Base-by-base conservation (phyloP, 805 yeast genomes). In the Saturnispora zaruensis region DNA sequence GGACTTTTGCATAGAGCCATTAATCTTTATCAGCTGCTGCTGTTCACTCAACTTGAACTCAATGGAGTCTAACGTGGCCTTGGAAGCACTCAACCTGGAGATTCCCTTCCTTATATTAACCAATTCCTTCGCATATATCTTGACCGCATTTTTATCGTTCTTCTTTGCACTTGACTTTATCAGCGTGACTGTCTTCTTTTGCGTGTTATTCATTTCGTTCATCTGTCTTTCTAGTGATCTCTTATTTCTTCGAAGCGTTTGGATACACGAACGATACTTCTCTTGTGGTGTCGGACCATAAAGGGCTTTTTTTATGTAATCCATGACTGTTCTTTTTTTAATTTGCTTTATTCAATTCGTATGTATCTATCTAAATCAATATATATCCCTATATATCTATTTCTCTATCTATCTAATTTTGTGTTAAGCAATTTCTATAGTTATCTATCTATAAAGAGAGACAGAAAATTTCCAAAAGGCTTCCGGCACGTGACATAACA, bases 221-320 rank as follows among this genome's bases (percentile, higher is more conserved):
- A 93, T 71, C 52, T 88, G 88, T 57, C 89, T 76, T 55, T 93
- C 97, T 34, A 91, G 67, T 60, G 84, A 90, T 43, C 98, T 74
- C 53, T 82, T 81, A 66, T 90, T 93, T 67, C 84, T 85, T 51
- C 98, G 81, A 40, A 91, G 75, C 20, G 88, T 74, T 36, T 79
- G 72, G 60, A 86, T 90, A 57, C 95, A 86, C 57, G 80, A 84
- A 50, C 93, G 70, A 74, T 78, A 81, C 60, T 84, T 95, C 60
- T 87, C 98, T 60, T 84, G 83, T 40, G 97, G 96, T 62, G 90
- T 96, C 0, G 98, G 97, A 0, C 99, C 99, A 84, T 95, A 91
- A 36, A 91, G 82, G 4, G 90, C 86, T 63, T 83, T 82, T 69
- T 87, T 90, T 32, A 91, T 65, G 64, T 74, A 84, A 62, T 91